These are phyloP conservation scores for Penicillium ochrochloron DNA, from an alignment of 495 filamentous ascomycete genomes.

Conservation along the genomic window DNA sequence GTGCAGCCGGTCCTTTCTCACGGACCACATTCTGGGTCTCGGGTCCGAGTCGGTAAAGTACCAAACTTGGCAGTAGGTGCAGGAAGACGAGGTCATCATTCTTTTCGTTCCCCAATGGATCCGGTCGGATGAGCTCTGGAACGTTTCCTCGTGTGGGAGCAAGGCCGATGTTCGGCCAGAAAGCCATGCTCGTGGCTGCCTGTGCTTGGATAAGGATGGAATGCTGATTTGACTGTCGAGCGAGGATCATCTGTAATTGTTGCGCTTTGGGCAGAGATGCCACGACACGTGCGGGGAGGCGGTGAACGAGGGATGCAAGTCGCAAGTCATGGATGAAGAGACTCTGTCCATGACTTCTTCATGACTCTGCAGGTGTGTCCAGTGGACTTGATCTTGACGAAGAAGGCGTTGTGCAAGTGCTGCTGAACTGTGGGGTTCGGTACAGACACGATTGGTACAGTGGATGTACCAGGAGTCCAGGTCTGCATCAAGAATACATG, in stretches of 20 bases:
- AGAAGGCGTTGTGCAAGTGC: background rate
- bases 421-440: constrained; percentile 7
- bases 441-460: constrained; percentile 1
- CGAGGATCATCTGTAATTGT: background rate
- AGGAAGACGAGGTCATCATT: constrained; percentile 10
- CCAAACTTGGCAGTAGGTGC: constrained; percentile 21
- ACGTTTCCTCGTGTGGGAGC: background rate
- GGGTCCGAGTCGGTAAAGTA: background rate
- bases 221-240: constrained; percentile 7
- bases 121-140: background rate
- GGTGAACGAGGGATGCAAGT: background rate
- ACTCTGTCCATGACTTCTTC: background rate
- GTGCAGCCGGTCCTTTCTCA: constrained; percentile 26
- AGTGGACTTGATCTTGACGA: background rate
- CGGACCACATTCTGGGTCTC: constrained; percentile 14
- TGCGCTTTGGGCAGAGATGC: background rate
- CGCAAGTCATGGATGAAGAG: background rate
- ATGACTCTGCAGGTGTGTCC: background rate
- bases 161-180: background rate
- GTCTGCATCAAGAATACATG: no score
- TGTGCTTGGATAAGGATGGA: background rate
- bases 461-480: background rate
- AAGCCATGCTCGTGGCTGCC: constrained; percentile 1
- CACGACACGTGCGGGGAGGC: constrained; percentile 8
- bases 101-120: background rate